Base-by-base conservation (phyloP, 2,329 filamentous ascomycete genomes). In the Aspergillus fischeri region DNA sequence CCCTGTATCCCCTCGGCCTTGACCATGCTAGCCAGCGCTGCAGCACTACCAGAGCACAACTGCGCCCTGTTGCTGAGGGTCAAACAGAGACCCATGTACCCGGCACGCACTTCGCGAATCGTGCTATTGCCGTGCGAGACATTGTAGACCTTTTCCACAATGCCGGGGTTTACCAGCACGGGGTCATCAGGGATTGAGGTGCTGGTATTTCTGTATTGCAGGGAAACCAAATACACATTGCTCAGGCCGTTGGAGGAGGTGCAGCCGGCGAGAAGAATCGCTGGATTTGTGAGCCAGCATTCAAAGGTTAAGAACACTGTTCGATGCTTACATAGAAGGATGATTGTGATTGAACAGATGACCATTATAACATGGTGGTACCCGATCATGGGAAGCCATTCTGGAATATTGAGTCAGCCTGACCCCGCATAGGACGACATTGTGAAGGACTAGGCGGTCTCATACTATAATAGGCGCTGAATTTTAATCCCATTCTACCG, bases 41-140 rank as follows among this genome's bases (percentile, higher is more conserved):
- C 48, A 3, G 53, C 55, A 29, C 42, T 56, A 10, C 25, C 53
- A 4, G 58, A 58, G 25, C 58, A 60, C 10, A 60, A 41, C 3
- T 49, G 49, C 14, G 27, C 51, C 9, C 28, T 44, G 14, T 58
- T 32, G 27, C 21, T 49, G 6, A 55, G 53, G 27, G 32, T 38
- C 11, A 61, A 20, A 28, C 60, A 62, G 24, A 61, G 47, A 25
- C 60, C 60, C 56, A 61, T 61, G 24, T 60, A 61, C 3, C 53
- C 59, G 2, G 54, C 60, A 20, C 56, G 59, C 24, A 61, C 56
- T 29, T 61, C 55, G 5, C 59, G 27, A 8, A 41, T 57, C 7
- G 52, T 49, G 17, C 53, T 52, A 32, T 32, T 32, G 11, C n/a
- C 49, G 38, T 60, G 54, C 32, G 59, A 51, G 10, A 56, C 32